Conservation (phyloP, 352 stramenopile genomes). For the Blastocystis sp. region DNA sequence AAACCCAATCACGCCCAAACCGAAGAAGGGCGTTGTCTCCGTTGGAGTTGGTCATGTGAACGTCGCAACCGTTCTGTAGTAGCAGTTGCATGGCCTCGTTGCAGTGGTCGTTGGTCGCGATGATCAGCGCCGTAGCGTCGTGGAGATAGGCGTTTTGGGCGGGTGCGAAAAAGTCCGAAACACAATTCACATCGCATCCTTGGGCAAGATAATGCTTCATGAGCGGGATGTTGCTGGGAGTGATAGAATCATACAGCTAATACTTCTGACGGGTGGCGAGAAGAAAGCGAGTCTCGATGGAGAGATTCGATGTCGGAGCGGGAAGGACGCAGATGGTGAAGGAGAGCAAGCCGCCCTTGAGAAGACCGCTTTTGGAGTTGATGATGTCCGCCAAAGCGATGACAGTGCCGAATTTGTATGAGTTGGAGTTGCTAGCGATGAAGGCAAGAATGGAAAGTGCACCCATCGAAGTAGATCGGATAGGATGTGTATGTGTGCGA, state of each 20-base stretch:
- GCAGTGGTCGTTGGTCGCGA: background rate
- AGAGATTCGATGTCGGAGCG: background rate
- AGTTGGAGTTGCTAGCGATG: background rate
- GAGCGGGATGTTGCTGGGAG: slow-evolving; percentile 4
- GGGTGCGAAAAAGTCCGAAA: slow-evolving; percentile 60
- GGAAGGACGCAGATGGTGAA: slow-evolving; percentile 40
- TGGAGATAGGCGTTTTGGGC: background rate
- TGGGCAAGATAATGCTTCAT: background rate
- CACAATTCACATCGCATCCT: slow-evolving; percentile 40
- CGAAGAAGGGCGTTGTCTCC: slow-evolving; percentile 33
- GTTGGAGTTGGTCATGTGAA: slow-evolving; percentile 29
- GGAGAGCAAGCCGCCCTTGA: background rate
- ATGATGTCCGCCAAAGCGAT: slow-evolving; percentile 6
- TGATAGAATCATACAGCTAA: background rate
- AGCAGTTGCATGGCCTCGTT: slow-evolving; percentile 20
- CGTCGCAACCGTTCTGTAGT: background rate
- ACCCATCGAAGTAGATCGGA: slow-evolving; percentile 49
- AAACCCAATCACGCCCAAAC: background rate
- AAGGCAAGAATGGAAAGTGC: background rate
- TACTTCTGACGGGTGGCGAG: slow-evolving; percentile 38
- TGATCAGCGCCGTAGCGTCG: slow-evolving; percentile 40
- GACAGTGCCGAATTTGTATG: slow-evolving; percentile 44
- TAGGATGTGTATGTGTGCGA: slow-evolving; percentile 37
- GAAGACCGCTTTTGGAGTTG: slow-evolving; percentile 1
- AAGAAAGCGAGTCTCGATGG: slow-evolving; percentile 36